A percentile compares a stretch with the other conserved stretches of the same genome.
Conservation (phyloP, 257 asterid genomes). For the Cinchona pubescens region DNA sequence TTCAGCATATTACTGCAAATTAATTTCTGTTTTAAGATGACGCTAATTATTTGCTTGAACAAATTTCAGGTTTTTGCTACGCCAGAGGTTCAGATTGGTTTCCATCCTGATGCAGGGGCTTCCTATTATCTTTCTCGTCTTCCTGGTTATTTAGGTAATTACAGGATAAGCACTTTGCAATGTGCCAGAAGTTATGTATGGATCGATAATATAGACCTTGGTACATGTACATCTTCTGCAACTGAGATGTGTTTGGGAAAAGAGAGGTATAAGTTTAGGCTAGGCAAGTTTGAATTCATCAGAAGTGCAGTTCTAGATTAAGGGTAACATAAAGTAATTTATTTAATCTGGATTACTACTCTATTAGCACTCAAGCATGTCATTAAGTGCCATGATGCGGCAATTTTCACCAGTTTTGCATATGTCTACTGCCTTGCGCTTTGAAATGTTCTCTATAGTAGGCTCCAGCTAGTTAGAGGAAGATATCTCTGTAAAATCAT, state of each 20-base stretch:
- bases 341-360: neutral
- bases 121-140: constrained; percentile 96
- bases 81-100: constrained; percentile 92
- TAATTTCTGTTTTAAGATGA: neutral
- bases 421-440: neutral
- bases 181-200: neutral
- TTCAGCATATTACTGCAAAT: neutral
- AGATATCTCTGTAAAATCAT: neutral
- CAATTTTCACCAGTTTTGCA: neutral
- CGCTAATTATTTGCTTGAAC: constrained; percentile 6
- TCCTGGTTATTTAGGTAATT: constrained; percentile 90
- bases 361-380: neutral
- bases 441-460: neutral
- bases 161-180: neutral
- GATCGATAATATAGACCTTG: neutral
- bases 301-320: neutral
- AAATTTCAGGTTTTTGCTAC: constrained; percentile 63
- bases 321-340: neutral
- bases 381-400: neutral
- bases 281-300: neutral
- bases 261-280: neutral
- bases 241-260: neutral
- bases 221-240: neutral
- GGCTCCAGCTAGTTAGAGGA: neutral
- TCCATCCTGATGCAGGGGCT: constrained; percentile 98